Conservation (phyloP, 2,329 filamentous ascomycete genomes). For the Bipolaris victoriae region DNA sequence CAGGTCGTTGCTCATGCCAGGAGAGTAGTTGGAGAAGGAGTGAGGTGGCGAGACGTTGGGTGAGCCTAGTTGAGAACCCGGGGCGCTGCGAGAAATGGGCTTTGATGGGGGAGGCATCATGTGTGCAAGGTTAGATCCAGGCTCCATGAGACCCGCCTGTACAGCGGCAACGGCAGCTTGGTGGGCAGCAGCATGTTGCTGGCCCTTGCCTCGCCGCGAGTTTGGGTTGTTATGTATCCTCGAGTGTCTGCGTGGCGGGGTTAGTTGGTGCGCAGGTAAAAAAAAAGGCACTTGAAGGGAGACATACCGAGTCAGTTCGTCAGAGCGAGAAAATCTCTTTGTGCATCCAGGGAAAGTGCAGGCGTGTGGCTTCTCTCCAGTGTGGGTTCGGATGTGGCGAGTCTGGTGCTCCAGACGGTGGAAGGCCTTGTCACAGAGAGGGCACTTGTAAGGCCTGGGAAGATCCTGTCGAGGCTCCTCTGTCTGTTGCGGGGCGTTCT, state of each 20-base stretch:
- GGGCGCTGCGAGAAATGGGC: constrained; percentile 85
- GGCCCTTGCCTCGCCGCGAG: constrained; percentile 90
- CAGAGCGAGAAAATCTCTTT: constrained; percentile 95
- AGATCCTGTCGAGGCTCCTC: constrained; percentile 77
- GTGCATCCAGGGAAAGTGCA: constrained; percentile 95
- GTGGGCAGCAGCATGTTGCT: constrained; percentile 63
- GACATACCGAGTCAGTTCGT: constrained; percentile 75
- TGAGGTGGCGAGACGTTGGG: constrained; percentile 96
- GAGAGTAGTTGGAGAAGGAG: constrained; percentile 71
- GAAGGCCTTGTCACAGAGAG: constrained; percentile 97
- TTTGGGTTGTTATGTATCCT: constrained; percentile 99
- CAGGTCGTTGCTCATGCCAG: constrained; percentile 63
- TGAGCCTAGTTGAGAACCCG: constrained; percentile 83
- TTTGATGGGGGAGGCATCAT: constrained; percentile 80
- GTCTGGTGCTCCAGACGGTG: constrained; percentile 96
- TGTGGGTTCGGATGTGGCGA: constrained; percentile 93
- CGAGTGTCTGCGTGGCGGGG: constrained; percentile 71
- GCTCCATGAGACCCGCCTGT: constrained; percentile 59
- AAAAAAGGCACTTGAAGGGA: background rate
- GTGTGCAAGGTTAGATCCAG: constrained; percentile 55
- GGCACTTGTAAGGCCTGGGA: constrained; percentile 96
- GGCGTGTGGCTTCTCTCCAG: constrained; percentile 95
- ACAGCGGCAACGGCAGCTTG: constrained; percentile 62
- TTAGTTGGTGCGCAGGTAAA: constrained; percentile 16
- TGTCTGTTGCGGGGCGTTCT: constrained; percentile 56